Evolutionary conservation across 352 stramenopile species (phyloP).

Genomic region (Paralagenidium karlingii): DNA sequence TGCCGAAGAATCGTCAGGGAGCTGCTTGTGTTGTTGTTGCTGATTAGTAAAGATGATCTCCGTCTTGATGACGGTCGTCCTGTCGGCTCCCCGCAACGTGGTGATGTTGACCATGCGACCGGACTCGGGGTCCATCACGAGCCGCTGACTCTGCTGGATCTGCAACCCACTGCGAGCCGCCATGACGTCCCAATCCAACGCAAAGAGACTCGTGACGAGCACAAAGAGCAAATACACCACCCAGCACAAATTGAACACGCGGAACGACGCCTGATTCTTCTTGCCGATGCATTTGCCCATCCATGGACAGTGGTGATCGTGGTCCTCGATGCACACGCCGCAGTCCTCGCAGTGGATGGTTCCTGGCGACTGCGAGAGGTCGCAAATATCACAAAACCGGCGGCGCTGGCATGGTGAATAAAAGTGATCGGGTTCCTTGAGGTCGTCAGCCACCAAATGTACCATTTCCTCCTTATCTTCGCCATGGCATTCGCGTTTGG

Average conservation of each 20-base stretch:
- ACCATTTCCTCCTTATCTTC: constrained; percentile 2
- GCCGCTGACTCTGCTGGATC: too few species aligned
- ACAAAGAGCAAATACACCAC: constrained; percentile 79
- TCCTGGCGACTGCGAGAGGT: constrained; percentile 31
- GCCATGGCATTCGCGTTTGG: constrained; percentile 11
- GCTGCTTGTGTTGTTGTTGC: too few species aligned
- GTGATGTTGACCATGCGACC: too few species aligned
- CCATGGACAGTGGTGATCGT: constrained; percentile 90
- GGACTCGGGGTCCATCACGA: too few species aligned
- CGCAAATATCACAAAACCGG: constrained; percentile 59
- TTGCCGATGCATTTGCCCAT: constrained; percentile 91
- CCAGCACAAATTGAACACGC: constrained; percentile 79
- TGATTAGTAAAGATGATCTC: too few species aligned
- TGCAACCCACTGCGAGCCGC: too few species aligned
- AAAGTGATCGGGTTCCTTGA: not conserved
- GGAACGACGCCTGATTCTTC: constrained; percentile 84
- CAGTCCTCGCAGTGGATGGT: constrained; percentile 90
- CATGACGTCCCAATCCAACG: too few species aligned
- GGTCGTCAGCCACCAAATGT: constrained; percentile 3
- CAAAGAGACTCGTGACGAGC: constrained; percentile 22
- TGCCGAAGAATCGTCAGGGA: too few species aligned
- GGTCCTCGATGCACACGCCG: constrained; percentile 83
- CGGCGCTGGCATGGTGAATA: constrained; percentile 10
- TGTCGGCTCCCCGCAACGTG: too few species aligned
- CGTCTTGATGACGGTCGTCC: too few species aligned